phyloP scores from a whole-genome alignment of 345 rosid genomes.

The Aegle marmelos region DNA sequence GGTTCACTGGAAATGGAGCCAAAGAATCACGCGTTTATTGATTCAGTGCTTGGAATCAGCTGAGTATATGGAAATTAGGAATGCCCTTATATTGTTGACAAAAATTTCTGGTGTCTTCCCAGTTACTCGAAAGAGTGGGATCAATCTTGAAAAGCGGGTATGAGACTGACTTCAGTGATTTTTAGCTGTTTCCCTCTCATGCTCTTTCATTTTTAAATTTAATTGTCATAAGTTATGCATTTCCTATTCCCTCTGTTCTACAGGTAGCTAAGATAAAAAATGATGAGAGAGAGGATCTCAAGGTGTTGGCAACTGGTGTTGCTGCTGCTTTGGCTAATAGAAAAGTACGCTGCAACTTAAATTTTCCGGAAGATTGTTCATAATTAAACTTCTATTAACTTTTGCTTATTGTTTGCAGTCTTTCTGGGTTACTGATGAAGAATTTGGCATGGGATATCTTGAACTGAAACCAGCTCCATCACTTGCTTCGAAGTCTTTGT shows the following conservation, averaged over 20 bases:
- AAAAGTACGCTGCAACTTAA: slow-evolving; percentile 55
- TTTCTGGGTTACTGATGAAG: slow-evolving; percentile 98
- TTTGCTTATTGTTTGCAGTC: slow-evolving; percentile 50
- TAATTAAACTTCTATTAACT: not conserved
- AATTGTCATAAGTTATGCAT: not conserved
- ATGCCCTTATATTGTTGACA: slow-evolving; percentile 89
- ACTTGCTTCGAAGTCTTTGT: slow-evolving; percentile 50
- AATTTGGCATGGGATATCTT: slow-evolving; percentile 98
- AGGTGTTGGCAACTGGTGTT: slow-evolving; percentile 97
- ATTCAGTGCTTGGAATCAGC: slow-evolving; percentile 95
- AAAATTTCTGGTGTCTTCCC: slow-evolving; percentile 96
- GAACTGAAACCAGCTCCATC: slow-evolving; percentile 78
- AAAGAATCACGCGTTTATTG: slow-evolving; percentile 85
- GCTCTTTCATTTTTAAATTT: slow-evolving; percentile 7
- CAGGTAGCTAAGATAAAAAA: slow-evolving; percentile 92
- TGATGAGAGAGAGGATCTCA: slow-evolving; percentile 98
- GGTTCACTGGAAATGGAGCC: slow-evolving; percentile 99
- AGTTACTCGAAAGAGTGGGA: slow-evolving; percentile 94
- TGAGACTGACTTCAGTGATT: slow-evolving; percentile 20
- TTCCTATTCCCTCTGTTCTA: slow-evolving; percentile 10
- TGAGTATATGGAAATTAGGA: slow-evolving; percentile 98
- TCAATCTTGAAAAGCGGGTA: slow-evolving; percentile 98
- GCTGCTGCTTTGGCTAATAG: slow-evolving; percentile 98
- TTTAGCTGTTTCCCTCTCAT: slow-evolving; percentile 4
- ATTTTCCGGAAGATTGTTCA: not conserved